These are phyloP conservation scores for Myxozyma geophila DNA, from an alignment of 805 yeast genomes.

Conservation along the genomic window DNA sequence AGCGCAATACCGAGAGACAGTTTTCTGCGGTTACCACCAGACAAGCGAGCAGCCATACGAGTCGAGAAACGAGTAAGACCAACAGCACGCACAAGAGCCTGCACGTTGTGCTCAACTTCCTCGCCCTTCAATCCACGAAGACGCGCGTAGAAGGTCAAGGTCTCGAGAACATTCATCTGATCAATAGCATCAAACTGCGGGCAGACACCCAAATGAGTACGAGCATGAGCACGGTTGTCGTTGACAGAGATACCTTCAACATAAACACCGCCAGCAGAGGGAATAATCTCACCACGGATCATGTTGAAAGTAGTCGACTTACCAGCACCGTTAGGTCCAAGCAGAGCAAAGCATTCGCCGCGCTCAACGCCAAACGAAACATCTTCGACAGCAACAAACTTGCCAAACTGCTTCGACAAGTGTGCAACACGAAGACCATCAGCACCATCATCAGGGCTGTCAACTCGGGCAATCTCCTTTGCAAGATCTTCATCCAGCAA, in stretches of 20 bases:
- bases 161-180: constrained; percentile 44
- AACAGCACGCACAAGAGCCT: constrained; percentile 44
- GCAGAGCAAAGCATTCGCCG: constrained; percentile 46
- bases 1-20: constrained; percentile 46
- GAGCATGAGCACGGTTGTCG: constrained; percentile 41
- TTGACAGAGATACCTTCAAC: constrained; percentile 42
- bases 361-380: constrained; percentile 45
- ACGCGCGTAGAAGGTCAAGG: constrained; percentile 43
- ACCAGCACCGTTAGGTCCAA: constrained; percentile 49
- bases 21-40: constrained; percentile 48
- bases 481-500: constrained; percentile 38
- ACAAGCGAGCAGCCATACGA: constrained; percentile 44
- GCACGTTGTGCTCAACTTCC: constrained; percentile 41
- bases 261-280: constrained; percentile 42
- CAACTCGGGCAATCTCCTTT: constrained; percentile 40
- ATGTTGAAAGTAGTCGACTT: constrained; percentile 47
- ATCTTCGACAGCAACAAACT: constrained; percentile 43
- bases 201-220: constrained; percentile 46
- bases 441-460: constrained; percentile 36
- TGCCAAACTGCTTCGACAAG: constrained; percentile 41
- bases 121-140: constrained; percentile 42
- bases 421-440: constrained; percentile 43
- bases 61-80: constrained; percentile 44
- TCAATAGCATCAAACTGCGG: constrained; percentile 50
- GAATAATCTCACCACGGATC: constrained; percentile 46